Evolutionary conservation across 2,329 filamentous ascomycete species (phyloP).

Genomic region (Fusarium algeriense): DNA sequence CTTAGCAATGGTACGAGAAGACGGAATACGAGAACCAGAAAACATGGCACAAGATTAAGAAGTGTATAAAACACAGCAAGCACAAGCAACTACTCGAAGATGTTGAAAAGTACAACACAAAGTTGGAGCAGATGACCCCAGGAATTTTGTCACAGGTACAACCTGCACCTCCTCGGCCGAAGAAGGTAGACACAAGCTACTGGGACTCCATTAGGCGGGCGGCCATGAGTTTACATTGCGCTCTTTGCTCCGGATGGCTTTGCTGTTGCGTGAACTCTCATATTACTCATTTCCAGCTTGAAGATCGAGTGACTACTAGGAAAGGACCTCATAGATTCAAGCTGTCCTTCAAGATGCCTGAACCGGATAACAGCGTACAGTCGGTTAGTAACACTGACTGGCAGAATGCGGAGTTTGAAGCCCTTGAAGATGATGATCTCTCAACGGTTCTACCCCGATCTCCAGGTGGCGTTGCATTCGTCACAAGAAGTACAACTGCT

Average conservation of each 20-base stretch:
- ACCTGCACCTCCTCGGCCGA: not conserved
- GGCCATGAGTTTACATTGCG: not conserved
- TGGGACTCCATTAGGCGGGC: not conserved
- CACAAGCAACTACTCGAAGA: not conserved
- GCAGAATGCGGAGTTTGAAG: not conserved
- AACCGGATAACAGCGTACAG: too few relatives aligned
- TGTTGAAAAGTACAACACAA: not conserved
- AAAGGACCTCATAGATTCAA: not conserved
- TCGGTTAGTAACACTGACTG: not conserved
- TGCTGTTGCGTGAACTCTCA: not conserved
- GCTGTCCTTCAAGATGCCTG: not conserved
- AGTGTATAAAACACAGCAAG: not conserved
- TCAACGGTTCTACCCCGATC: not conserved
- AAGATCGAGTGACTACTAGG: not conserved
- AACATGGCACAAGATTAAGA: not conserved
- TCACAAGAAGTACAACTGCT: too few relatives aligned
- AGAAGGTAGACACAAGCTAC: not conserved
- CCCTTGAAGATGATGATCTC: not conserved
- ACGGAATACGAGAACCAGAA: not conserved
- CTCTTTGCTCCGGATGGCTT: not conserved
- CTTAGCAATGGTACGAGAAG: not conserved
- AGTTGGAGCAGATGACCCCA: not conserved
- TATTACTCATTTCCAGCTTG: not conserved
- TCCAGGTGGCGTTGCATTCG: not conserved
- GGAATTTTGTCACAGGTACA: not conserved